These are phyloP conservation scores for Myxozyma monticola DNA, from an alignment of 805 yeast species.

Conservation along the genomic window DNA sequence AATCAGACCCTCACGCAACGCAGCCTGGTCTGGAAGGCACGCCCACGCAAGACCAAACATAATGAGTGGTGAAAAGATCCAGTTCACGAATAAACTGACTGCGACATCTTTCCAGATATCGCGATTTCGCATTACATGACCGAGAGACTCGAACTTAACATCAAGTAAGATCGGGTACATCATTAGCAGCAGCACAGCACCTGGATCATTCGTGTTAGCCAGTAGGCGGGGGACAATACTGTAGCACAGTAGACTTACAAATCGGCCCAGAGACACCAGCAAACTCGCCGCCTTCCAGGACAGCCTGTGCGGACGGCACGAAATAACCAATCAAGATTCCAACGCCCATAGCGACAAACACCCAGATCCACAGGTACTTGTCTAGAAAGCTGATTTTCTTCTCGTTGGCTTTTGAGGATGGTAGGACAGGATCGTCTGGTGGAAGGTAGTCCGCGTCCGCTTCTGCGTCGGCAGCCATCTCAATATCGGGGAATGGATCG, in stretches of 20 bases:
- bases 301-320: conserved; percentile 29
- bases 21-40: conserved; percentile 48
- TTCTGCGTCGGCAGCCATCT: no score
- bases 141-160: conserved; percentile 51
- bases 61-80: conserved; percentile 56
- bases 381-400: conserved; percentile 27
- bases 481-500: no score
- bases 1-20: conserved; percentile 53
- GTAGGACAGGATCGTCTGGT: no score
- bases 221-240: background rate
- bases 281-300: conserved; percentile 27
- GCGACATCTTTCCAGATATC: conserved; percentile 37
- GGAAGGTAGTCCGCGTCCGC: no score
- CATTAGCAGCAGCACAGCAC: conserved; percentile 54
- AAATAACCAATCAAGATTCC: conserved; percentile 34
- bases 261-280: conserved; percentile 33
- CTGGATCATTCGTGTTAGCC: conserved; percentile 37
- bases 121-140: conserved; percentile 32
- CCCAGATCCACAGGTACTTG: conserved; percentile 31
- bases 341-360: conserved; percentile 32
- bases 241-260: conserved; percentile 1
- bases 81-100: conserved; percentile 49
- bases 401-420: no score
- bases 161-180: conserved; percentile 58
- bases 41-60: conserved; percentile 58